A percentile compares a stretch with the other conserved stretches of the same genome.
Evolutionary conservation across 345 rosid genomes (phyloP).

Genomic region (Barbarea vulgaris): DNA sequence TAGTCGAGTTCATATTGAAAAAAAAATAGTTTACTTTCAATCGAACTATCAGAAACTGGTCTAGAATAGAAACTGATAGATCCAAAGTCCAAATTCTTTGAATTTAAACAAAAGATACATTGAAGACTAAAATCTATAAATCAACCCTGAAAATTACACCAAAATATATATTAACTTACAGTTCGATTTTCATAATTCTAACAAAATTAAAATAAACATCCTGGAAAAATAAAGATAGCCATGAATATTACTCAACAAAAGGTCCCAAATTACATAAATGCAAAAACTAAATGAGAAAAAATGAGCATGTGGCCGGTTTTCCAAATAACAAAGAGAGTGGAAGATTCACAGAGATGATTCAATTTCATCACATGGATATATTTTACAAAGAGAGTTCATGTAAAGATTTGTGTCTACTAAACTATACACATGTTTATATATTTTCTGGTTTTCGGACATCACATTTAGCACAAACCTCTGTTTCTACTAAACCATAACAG

Average conservation of each 20-base stretch:
- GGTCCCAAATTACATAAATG: not conserved
- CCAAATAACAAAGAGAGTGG: not conserved
- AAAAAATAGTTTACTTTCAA: not conserved
- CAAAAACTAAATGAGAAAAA: not conserved
- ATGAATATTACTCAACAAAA: slow-evolving; percentile 2
- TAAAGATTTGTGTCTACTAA: slow-evolving; percentile 28
- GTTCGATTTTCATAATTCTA: not conserved
- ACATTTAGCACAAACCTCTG: slow-evolving; percentile 18
- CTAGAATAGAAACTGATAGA: not conserved
- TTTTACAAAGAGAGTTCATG: slow-evolving; percentile 18
- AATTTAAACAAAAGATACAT: not conserved
- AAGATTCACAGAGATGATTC: slow-evolving; percentile 21
- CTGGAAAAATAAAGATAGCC: not conserved
- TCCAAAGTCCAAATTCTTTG: not conserved
- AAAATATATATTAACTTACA: not conserved
- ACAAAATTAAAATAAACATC: not conserved
- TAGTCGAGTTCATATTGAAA: not conserved
- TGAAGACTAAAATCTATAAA: not conserved
- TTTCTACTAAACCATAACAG: slow-evolving; percentile 20
- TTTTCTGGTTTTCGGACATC: slow-evolving; percentile 11
- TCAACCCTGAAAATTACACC: not conserved
- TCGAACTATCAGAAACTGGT: not conserved
- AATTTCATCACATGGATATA: slow-evolving; percentile 3
- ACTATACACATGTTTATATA: slow-evolving; percentile 23
- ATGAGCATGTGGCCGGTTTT: slow-evolving; percentile 8